Base-by-base conservation (phyloP, 805 yeast genomes). In the Nakazawaea siamensis region DNA sequence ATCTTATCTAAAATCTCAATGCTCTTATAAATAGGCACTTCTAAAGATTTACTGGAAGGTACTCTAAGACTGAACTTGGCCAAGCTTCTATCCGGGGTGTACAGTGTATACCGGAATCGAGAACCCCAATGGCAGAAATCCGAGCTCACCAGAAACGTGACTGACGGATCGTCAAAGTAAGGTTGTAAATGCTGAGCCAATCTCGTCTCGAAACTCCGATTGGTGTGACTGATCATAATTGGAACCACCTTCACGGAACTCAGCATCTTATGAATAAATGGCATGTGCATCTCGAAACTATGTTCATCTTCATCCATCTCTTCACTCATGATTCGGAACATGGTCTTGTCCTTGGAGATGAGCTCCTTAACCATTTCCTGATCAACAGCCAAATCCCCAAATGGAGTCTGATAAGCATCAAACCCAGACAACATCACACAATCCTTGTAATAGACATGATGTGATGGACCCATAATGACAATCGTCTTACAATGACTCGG, bases 101-200 rank as follows among this genome's bases (percentile, higher is more conserved):
- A 78, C 5, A 61, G 57, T 3, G 71, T 72, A 48, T 74, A 81
- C 11, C 69, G 70, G 48, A 80, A 81, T 25, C 84, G 54, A 2
- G 63, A 45, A 1, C 88, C 88, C 98, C 98, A 92, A 52, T 92
- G 98, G 51, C 97, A 88, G 49, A 92, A 92, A 60, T 92, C 98
- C 2, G 90, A 73, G 51, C 94, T 82, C 4, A 92, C 67, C 12
- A 85, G 74, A 54, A 92, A 83, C 2, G 85, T 78, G 46, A 73
- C 75, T 17, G 58, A 56, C 20, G 69, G 66, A 45, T 77, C 70
- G 5, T 53, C 54, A 34, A 85, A 49, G 47, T 68, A 80, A 1
- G 79, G 74, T 8, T 56, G 52, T 36, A 90, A 58, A 2, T 61
- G 46, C 3, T 49, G 45, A 0, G 79, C 79, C 13, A 83, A 48